These are phyloP conservation scores for Candida maris DNA, from an alignment of 805 yeast species.

Conservation along the genomic window DNA sequence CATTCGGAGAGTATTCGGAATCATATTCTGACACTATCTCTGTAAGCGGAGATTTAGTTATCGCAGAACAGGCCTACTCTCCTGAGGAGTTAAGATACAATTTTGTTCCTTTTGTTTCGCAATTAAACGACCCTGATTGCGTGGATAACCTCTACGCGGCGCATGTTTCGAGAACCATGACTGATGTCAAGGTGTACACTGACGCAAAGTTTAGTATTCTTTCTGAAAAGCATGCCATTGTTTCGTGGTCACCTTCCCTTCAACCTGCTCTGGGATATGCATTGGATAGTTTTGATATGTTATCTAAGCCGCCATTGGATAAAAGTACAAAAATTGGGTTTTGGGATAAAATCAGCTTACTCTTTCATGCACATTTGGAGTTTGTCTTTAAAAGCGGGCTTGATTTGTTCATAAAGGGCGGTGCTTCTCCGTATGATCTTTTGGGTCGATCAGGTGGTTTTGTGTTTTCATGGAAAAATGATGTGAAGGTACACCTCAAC, in stretches of 20 bases:
- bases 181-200: slow-evolving; percentile 55
- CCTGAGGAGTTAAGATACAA: slow-evolving; percentile 38
- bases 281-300: slow-evolving; percentile 61
- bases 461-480: slow-evolving; percentile 60
- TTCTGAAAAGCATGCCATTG: slow-evolving; percentile 45
- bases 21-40: slow-evolving; percentile 30
- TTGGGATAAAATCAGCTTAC: slow-evolving; percentile 64
- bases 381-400: slow-evolving; percentile 49
- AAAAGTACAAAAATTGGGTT: slow-evolving; percentile 61
- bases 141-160: slow-evolving; percentile 54
- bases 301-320: slow-evolving; percentile 69
- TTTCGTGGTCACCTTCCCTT: slow-evolving; percentile 63
- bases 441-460: slow-evolving; percentile 60
- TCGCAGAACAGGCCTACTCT: slow-evolving; percentile 59
- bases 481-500: slow-evolving; percentile 48
- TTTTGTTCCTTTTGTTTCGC: slow-evolving; percentile 50
- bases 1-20: slow-evolving; percentile 47
- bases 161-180: slow-evolving; percentile 57
- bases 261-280: slow-evolving; percentile 59
- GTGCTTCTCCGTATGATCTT: slow-evolving; percentile 54
- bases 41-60: slow-evolving; percentile 47
- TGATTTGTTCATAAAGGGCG: slow-evolving; percentile 61
- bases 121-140: slow-evolving; percentile 23
- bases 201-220: slow-evolving; percentile 44
- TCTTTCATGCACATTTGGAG: slow-evolving; percentile 50